Base-by-base conservation (phyloP, 345 rosid species). In the Arabidopsis suecica region DNA sequence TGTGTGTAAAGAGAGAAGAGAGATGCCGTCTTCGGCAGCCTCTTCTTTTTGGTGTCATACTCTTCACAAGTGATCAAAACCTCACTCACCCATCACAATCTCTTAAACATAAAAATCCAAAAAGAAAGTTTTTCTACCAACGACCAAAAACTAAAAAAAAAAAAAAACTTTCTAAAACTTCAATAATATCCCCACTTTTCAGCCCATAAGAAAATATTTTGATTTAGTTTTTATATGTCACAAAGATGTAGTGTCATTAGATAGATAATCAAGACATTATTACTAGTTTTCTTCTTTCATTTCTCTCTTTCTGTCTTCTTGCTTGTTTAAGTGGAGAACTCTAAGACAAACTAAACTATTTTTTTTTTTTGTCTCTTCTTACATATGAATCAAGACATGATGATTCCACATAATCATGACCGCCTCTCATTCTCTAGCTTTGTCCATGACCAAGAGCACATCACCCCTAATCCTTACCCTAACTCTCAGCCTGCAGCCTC, bases 41-140 rank as follows among this genome's bases (percentile, higher is more conserved):
- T 79, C 65, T 79, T 83, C 84, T 76, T 74, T 83, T 84, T 83
- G 84, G 79, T 71, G 78, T 74, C 72, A 83, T 83, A 48, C 80
- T 61, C 77, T 58, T 83, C 69, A 28, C 77, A 60, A 50, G 33
- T 45, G 63, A 69, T 56, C 68, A 71, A 36, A 59, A 37, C 20
- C 34, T 64, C 51, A 16, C 34, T 64, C 51, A 16, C 22, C n/a
- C 68, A 64, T 45, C 41, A 45, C 6, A 30, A 64, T n/a, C 22
- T 64, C 12, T 9, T 9, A 44, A 71, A 4, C 44, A 71, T 57
- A 30, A 4, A 9, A 50, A 33, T 22, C 34, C 59, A 54, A 54
- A 13, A 30, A 55, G 3, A 0, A 13, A 55, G 1, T 12, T 28
- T 12, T 25, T 25, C 34, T 28, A 30, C 59, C 59, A 9, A 28